phyloP scores from a whole-genome alignment of 192 early-diverging fungal genomes.

The Glomus cerebriforme region DNA sequence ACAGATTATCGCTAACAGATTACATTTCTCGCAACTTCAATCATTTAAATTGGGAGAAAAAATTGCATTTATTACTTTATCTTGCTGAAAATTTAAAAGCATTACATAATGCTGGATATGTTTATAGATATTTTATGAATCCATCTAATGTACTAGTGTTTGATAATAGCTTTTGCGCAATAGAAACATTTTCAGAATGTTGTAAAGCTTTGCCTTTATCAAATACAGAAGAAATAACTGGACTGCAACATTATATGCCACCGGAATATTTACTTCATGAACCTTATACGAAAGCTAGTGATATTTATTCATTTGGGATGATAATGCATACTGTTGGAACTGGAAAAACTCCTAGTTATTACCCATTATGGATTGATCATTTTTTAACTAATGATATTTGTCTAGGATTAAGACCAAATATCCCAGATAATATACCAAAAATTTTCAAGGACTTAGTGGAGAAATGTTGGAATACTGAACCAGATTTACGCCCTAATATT shows the following conservation, averaged over 20 bases:
- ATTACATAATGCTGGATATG: background rate
- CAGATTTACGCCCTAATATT: background rate
- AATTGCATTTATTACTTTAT: background rate
- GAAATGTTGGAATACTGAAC: background rate
- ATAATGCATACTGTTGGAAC: background rate
- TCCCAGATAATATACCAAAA: background rate
- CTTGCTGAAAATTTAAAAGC: background rate
- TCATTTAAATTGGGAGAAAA: background rate
- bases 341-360: background rate
- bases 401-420: background rate
- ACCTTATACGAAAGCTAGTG: background rate
- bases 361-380: background rate
- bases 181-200: background rate
- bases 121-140: background rate
- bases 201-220: background rate
- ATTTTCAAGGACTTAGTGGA: background rate
- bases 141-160: background rate
- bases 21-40: background rate
- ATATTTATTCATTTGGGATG: conserved; percentile 2
- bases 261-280: background rate
- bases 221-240: background rate
- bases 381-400: background rate
- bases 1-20: background rate
- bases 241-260: background rate
- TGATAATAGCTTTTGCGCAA: background rate